A percentile compares a stretch with the other conserved stretches of the same genome.
Conservation (phyloP, 1,139 yeast genomes). For the Eremothecium cymbalariae region DNA sequence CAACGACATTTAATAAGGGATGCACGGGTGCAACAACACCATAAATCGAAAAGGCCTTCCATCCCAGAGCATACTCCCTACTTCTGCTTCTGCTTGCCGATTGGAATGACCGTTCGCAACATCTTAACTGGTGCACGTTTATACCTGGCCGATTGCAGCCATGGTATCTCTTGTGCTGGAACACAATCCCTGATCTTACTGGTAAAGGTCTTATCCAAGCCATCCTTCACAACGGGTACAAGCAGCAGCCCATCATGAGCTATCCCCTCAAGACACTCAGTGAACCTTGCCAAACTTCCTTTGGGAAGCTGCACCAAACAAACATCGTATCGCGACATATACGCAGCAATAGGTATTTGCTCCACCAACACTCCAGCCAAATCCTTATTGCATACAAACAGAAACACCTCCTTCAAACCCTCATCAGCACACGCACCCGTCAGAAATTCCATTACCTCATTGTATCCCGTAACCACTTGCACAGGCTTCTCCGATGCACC, state of each 20-base stretch:
- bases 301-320: slow-evolving; percentile 25
- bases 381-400: slow-evolving; percentile 28
- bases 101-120: slow-evolving; percentile 15
- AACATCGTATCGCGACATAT: slow-evolving; percentile 16
- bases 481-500: slow-evolving; percentile 5
- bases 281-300: slow-evolving; percentile 15
- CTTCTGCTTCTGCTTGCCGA: slow-evolving; percentile 6
- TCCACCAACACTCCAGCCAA: slow-evolving; percentile 22
- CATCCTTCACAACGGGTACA: slow-evolving; percentile 15
- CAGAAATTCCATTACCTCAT: slow-evolving; percentile 16
- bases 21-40: too few relatives aligned
- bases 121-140: slow-evolving; percentile 12
- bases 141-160: slow-evolving; percentile 23
- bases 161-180: slow-evolving; percentile 17
- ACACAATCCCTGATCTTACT: slow-evolving; percentile 17
- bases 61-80: too few relatives aligned
- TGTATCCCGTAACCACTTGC: slow-evolving; percentile 18
- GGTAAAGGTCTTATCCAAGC: slow-evolving; percentile 18
- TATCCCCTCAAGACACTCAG: slow-evolving; percentile 5
- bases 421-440: slow-evolving; percentile 6
- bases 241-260: slow-evolving; percentile 22
- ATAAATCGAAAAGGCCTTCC: too few relatives aligned
- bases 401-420: slow-evolving; percentile 8
- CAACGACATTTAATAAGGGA: too few relatives aligned
- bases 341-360: slow-evolving; percentile 26